Evolutionary conservation across 352 stramenopile species (phyloP).

Genomic region (Phytophthora pluvialis): DNA sequence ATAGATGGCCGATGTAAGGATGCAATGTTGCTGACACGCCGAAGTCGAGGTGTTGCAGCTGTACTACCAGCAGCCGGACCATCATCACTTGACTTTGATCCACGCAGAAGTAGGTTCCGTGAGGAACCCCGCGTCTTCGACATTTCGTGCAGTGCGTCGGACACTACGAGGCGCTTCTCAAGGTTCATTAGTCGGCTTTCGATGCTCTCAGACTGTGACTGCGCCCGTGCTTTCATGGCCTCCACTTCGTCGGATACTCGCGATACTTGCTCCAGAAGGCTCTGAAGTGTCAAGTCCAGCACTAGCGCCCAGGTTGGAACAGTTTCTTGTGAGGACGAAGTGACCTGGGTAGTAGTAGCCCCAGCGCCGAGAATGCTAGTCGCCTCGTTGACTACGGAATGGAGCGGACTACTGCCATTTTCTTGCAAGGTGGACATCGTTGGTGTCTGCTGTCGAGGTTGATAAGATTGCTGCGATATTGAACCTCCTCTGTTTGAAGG

Average conservation of each 20-base stretch:
- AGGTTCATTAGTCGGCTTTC: conserved; percentile 48
- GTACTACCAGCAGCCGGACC: conserved; percentile 12
- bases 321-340: conserved; percentile 15
- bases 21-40: conserved; percentile 12
- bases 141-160: conserved; percentile 62
- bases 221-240: conserved; percentile 48
- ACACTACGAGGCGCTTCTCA: conserved; percentile 52
- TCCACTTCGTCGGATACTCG: conserved; percentile 66
- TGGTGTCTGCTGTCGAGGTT: conserved; percentile 11
- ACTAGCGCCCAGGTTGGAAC: conserved; percentile 56
- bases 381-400: conserved; percentile 1
- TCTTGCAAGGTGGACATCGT: conserved; percentile 26
- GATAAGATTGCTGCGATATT: conserved; percentile 17
- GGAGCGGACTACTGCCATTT: conserved; percentile 9
- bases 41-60: neutral
- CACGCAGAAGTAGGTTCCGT: conserved; percentile 27
- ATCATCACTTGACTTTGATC: conserved; percentile 18
- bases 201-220: conserved; percentile 51
- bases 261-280: conserved; percentile 57
- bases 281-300: conserved; percentile 61
- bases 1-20: conserved; percentile 49
- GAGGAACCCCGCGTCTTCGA: conserved; percentile 26
- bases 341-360: conserved; percentile 7
- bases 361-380: neutral
- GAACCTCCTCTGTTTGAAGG: conserved; percentile 10